Conservation (phyloP, 2,329 filamentous ascomycete species). For the Aspergillus fijiensis region DNA sequence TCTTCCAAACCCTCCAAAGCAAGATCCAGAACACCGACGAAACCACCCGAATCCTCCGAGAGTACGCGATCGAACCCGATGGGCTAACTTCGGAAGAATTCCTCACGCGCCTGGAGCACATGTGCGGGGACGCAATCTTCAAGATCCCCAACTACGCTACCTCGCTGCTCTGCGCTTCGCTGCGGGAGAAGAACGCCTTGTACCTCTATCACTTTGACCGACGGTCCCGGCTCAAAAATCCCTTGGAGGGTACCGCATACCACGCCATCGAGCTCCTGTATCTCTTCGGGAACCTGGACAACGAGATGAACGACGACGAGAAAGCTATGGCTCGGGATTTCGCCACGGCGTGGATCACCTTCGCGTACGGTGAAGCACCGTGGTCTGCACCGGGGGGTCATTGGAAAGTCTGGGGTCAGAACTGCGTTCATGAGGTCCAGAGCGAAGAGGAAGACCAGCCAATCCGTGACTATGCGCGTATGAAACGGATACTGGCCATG, state of each 20-base stretch:
- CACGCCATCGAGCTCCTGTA: slow-evolving; percentile 30
- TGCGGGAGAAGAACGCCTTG: not conserved
- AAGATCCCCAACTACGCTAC: slow-evolving; percentile 26
- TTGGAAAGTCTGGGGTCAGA: slow-evolving; percentile 29
- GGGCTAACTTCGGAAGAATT: slow-evolving; percentile 12
- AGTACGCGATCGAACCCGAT: slow-evolving; percentile 19
- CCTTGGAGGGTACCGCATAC: slow-evolving; percentile 27
- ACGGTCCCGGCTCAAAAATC: slow-evolving; percentile 23
- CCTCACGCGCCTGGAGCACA: slow-evolving; percentile 22
- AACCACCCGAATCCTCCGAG: slow-evolving; percentile 20
- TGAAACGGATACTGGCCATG: slow-evolving; percentile 20
- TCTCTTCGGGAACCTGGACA: slow-evolving; percentile 24
- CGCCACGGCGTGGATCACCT: slow-evolving; percentile 25
- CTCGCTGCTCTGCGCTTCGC: slow-evolving; percentile 1
- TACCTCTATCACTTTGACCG: slow-evolving; percentile 31
- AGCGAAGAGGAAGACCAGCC: slow-evolving; percentile 24
- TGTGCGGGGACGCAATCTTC: slow-evolving; percentile 28
- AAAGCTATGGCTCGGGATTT: slow-evolving; percentile 20
- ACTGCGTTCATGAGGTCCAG: slow-evolving; percentile 15
- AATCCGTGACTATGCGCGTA: slow-evolving; percentile 21
- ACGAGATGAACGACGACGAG: slow-evolving; percentile 21
- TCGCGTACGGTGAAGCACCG: slow-evolving; percentile 21
- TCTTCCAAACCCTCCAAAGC: slow-evolving; percentile 13
- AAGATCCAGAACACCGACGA: slow-evolving; percentile 13
- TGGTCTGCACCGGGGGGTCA: slow-evolving; percentile 13